A percentile compares a stretch with the other conserved stretches of the same genome.
phyloP scores from a whole-genome alignment of 805 yeast genomes.

The Nakazawaea ambrosiae region DNA sequence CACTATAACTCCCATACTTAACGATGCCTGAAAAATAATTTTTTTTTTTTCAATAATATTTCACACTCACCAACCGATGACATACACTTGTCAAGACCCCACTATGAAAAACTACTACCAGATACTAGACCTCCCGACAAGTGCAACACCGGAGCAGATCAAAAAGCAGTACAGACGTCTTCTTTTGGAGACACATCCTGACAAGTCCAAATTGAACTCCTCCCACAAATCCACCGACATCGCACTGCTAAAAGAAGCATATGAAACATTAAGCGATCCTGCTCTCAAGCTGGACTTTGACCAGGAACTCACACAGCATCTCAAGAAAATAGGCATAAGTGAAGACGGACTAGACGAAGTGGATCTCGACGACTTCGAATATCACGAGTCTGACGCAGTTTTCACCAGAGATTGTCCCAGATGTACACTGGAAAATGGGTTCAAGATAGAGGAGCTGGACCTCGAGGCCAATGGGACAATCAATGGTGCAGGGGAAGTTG shows the following conservation, averaged over 20 bases:
- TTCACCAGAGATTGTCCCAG: slow-evolving; percentile 61
- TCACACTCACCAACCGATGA: no score
- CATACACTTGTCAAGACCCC: no score
- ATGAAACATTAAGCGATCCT: slow-evolving; percentile 41
- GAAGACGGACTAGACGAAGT: slow-evolving; percentile 63
- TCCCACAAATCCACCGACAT: slow-evolving; percentile 6
- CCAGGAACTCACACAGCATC: slow-evolving; percentile 26
- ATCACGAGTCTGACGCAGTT: slow-evolving; percentile 25
- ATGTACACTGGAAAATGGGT: slow-evolving; percentile 47
- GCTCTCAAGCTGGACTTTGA: slow-evolving; percentile 45
- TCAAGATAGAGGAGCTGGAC: slow-evolving; percentile 53
- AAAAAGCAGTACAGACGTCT: slow-evolving; percentile 57
- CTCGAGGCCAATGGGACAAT: slow-evolving; percentile 44
- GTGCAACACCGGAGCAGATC: slow-evolving; percentile 33
- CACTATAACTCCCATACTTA: neutral
- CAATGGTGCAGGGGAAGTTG: slow-evolving; percentile 52
- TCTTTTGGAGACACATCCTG: slow-evolving; percentile 72
- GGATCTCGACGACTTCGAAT: slow-evolving; percentile 56
- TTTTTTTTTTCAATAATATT: slow-evolving; percentile 2
- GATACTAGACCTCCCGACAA: slow-evolving; percentile 42
- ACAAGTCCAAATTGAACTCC: slow-evolving; percentile 34
- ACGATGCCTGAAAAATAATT: neutral
- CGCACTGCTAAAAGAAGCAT: slow-evolving; percentile 50
- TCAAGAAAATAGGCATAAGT: slow-evolving; percentile 30
- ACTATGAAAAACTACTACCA: slow-evolving; percentile 39